phyloP scores from a whole-genome alignment of 495 filamentous ascomycete genomes.

The Daldinia bambusicola region DNA sequence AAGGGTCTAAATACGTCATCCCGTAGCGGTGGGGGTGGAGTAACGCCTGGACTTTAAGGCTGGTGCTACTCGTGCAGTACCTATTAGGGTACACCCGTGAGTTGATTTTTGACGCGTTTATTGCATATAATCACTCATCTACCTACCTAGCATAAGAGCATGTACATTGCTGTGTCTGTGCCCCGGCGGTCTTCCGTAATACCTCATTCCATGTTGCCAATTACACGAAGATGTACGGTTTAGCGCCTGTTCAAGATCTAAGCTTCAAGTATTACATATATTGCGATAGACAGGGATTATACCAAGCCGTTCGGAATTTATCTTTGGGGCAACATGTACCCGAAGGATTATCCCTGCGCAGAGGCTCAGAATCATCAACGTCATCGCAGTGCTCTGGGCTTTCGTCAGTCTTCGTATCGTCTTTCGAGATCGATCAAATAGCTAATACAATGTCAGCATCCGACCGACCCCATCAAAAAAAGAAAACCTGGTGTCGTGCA shows the following conservation, averaged over 20 bases:
- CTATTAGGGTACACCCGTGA: neutral
- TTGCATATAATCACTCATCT: neutral
- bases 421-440: conserved; percentile 25
- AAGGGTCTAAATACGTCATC: conserved; percentile 35
- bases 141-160: neutral
- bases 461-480: conserved; percentile 24
- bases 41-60: conserved; percentile 14
- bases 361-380: conserved; percentile 33
- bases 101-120: neutral
- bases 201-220: too few species aligned
- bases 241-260: neutral
- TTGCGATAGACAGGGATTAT: conserved; percentile 17
- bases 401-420: conserved; percentile 37
- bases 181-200: too few species aligned
- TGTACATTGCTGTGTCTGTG: neutral
- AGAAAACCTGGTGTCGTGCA: neutral
- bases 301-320: conserved; percentile 13
- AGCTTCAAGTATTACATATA: conserved; percentile 9
- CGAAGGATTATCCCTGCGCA: conserved; percentile 29
- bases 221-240: too few species aligned
- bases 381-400: conserved; percentile 40
- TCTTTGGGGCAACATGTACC: conserved; percentile 29
- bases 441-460: conserved; percentile 20
- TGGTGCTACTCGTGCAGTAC: conserved; percentile 5
- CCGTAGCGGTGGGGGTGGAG: conserved; percentile 18